Conservation (phyloP, 371 early-diverging fungal genomes). For the Chytridium lagenaria region DNA sequence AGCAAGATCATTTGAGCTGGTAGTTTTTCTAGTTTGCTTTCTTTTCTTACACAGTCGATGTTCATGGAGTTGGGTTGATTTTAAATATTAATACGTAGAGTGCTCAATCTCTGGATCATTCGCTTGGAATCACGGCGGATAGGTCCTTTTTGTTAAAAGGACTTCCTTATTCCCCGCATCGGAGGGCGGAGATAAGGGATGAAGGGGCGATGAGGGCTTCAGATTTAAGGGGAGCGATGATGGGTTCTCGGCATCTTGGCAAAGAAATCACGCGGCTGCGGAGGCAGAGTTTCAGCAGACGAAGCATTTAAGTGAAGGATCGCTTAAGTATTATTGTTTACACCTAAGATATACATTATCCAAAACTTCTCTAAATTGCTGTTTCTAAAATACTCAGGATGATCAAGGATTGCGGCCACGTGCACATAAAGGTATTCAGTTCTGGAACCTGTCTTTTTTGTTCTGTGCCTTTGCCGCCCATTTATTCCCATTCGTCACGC, state of each 20-base stretch:
- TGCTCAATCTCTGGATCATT: conserved; percentile 35
- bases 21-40: neutral
- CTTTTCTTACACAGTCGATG: neutral
- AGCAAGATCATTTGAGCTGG: conserved; percentile 28
- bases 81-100: conserved; percentile 1
- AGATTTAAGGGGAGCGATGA: neutral
- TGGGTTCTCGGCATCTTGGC: neutral
- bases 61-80: neutral
- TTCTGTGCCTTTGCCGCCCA: too few relatives aligned
- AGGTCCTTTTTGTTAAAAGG: neutral
- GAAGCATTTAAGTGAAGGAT: neutral
- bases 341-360: too few relatives aligned
- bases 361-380: too few relatives aligned
- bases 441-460: too few relatives aligned
- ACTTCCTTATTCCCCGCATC: neutral
- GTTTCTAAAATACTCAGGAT: too few relatives aligned
- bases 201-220: neutral
- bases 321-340: too few relatives aligned
- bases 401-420: neutral
- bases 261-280: neutral
- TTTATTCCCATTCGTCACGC: too few relatives aligned
- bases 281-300: neutral
- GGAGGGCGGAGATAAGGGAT: neutral
- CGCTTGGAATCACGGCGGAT: conserved; percentile 16
- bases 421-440: neutral